Base-by-base conservation (phyloP, 192 early-diverging fungal species). In the Coemansia sp. region DNA sequence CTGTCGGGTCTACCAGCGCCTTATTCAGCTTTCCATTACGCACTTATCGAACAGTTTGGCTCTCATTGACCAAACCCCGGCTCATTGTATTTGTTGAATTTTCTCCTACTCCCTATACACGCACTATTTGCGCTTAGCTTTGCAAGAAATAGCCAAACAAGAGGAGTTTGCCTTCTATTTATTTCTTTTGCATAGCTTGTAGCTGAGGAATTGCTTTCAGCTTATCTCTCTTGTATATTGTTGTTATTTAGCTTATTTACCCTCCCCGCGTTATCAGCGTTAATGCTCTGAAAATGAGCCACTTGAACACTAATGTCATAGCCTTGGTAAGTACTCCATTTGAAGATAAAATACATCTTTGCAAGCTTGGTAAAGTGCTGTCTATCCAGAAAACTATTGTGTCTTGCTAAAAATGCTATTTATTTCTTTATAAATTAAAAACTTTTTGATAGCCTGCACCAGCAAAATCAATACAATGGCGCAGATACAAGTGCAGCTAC, bases 271-370 rank as follows among this genome's bases (percentile, higher is more conserved):
- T n/a, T 50, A 52, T 52, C 19, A 9, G 38, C 63, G 6, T 63
- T 38, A 54, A 63, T 70, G 54, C 61, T 13, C 53, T 64, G 15
- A 10, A 56, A 58, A 83, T 83, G 80, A 71, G 70, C 61, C 69
- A 77, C 69, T 48, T 83, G 59, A 65, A 74, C 43, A 83, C 80
- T 12, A 82, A 82, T 59, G 68, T 82, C 21, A 77, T 77, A 63
- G 75, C 80, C 52, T 53, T 82, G 69, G 80, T 82, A 82, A 70
- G 79, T 68, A 45, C 23, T 18, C 1, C 1, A n/a, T 48, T 48
- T 48, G 3, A 48, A 48, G 11, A 48, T 4, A 11, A 48, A 2
- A 48, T n/a, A 11, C 5, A 15, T 48, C 2, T n/a, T 48, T 48
- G 6, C 47, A 15, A 48, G 47, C 6, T 56, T 56, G 54, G 1